Conservation (phyloP, 2,329 filamentous ascomycete genomes). For the Diaporthe amygdali region DNA sequence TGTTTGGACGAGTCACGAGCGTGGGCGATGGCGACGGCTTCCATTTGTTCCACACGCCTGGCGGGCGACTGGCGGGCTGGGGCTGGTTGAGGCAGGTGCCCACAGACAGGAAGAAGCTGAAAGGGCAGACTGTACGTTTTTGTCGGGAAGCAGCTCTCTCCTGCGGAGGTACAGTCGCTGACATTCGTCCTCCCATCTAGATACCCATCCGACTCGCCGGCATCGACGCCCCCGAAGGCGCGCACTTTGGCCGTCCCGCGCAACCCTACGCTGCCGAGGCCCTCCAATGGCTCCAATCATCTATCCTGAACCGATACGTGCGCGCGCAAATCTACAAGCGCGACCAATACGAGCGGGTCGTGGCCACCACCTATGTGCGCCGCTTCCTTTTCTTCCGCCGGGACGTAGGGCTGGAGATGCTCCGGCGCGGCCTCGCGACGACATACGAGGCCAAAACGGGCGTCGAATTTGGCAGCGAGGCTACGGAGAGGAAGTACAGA, state of each 20-base stretch:
- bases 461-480: conserved; percentile 81
- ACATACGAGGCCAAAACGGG: conserved; percentile 93
- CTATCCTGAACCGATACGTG: conserved; percentile 75
- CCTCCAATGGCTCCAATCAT: conserved; percentile 76
- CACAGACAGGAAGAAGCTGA: conserved; percentile 69
- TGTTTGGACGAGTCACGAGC: conserved; percentile 87
- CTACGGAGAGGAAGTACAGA: conserved; percentile 65
- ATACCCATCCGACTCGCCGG: conserved; percentile 90
- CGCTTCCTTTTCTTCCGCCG: conserved; percentile 67
- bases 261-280: conserved; percentile 88
- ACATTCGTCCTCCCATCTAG: conserved; percentile 45
- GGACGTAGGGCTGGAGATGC: conserved; percentile 90
- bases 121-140: conserved; percentile 73
- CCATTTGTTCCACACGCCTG: conserved; percentile 91
- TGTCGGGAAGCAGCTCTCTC: background rate
- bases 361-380: conserved; percentile 82
- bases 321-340: conserved; percentile 81
- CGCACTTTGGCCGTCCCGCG: conserved; percentile 87
- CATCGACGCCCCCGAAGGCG: conserved; percentile 88
- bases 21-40: conserved; percentile 98
- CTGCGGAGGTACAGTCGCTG: background rate
- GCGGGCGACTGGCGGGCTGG: conserved; percentile 87
- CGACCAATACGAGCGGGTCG: conserved; percentile 92
- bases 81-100: conserved; percentile 86
- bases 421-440: conserved; percentile 83